A percentile compares a stretch with the other conserved stretches of the same genome.
Evolutionary conservation across 352 stramenopile species (phyloP).

Genomic region (Saprolegnia diclina): DNA sequence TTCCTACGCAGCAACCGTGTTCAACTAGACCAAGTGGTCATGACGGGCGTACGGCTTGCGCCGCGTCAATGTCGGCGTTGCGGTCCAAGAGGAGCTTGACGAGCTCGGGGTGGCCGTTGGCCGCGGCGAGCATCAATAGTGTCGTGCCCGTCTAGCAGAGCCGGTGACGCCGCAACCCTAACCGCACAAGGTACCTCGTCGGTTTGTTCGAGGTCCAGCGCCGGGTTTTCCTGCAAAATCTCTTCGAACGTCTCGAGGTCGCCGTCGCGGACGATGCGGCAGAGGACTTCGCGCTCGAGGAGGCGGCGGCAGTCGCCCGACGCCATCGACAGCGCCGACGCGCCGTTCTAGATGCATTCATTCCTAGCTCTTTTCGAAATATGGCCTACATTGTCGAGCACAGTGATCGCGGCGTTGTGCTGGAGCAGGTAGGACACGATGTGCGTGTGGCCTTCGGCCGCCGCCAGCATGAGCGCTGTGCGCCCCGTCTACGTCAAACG

Average conservation of each 20-base stretch:
- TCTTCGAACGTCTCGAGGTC: constrained; percentile 3
- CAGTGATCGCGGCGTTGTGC: constrained; percentile 3
- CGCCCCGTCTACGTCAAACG: background rate
- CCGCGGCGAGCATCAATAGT: constrained; percentile 13
- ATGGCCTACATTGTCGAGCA: constrained; percentile 7
- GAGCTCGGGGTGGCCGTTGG: constrained; percentile 16
- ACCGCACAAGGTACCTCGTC: background rate
- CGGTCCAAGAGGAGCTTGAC: constrained; percentile 21
- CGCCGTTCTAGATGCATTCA: constrained; percentile 8
- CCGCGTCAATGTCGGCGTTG: constrained; percentile 21
- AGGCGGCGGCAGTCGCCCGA: constrained; percentile 8
- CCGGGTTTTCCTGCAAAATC: constrained; percentile 11
- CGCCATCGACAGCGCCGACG: constrained; percentile 15
- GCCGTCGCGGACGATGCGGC: constrained; percentile 8
- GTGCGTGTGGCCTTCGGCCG: constrained; percentile 8
- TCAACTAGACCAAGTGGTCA: background rate
- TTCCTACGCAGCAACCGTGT: background rate
- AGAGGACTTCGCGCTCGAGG: constrained; percentile 20
- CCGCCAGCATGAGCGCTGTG: constrained; percentile 21
- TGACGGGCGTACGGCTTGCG: background rate
- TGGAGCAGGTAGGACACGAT: constrained; percentile 11
- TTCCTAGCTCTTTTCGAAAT: background rate
- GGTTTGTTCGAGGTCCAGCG: constrained; percentile 16
- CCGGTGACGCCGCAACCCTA: background rate
- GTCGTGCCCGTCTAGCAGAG: constrained; percentile 19